phyloP scores from a whole-genome alignment of 495 filamentous ascomycete species.

The Daldinia decipiens region DNA sequence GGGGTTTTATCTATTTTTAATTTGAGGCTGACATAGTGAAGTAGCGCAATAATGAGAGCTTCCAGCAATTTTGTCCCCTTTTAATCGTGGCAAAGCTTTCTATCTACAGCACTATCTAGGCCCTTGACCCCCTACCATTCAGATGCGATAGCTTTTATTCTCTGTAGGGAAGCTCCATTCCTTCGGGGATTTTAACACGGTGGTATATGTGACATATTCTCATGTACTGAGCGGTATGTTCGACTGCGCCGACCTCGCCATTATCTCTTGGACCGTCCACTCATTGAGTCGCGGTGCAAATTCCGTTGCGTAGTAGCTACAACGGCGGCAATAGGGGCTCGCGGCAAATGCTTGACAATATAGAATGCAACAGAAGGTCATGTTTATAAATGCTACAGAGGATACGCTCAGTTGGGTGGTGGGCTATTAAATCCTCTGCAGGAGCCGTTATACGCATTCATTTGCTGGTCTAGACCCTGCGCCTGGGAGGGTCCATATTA shows the following conservation, averaged over 20 bases:
- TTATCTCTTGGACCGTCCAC: neutral
- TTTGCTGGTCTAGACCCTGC: conserved; percentile 25
- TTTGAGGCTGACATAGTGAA: conserved; percentile 6
- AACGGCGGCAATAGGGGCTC: conserved; percentile 1
- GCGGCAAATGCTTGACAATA: neutral
- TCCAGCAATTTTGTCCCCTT: conserved; percentile 3
- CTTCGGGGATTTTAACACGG: neutral
- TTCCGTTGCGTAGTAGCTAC: conserved; percentile 11
- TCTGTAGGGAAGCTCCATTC: neutral
- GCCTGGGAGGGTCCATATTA: conserved; percentile 3
- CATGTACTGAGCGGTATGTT: neutral
- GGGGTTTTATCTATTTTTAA: conserved; percentile 16
- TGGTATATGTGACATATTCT: neutral
- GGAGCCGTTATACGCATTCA: neutral
- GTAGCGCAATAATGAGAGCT: neutral
- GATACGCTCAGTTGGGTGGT: neutral
- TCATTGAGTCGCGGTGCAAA: neutral
- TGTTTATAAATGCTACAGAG: conserved; percentile 7
- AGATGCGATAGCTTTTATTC: neutral
- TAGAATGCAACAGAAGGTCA: conserved; percentile 1
- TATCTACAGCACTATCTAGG: neutral
- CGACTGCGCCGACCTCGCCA: neutral
- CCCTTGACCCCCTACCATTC: neutral
- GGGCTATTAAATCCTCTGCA: neutral
- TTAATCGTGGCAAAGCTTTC: neutral